Base-by-base conservation (phyloP, 23 red algal genomes). In the Gracilaria domingensis region DNA sequence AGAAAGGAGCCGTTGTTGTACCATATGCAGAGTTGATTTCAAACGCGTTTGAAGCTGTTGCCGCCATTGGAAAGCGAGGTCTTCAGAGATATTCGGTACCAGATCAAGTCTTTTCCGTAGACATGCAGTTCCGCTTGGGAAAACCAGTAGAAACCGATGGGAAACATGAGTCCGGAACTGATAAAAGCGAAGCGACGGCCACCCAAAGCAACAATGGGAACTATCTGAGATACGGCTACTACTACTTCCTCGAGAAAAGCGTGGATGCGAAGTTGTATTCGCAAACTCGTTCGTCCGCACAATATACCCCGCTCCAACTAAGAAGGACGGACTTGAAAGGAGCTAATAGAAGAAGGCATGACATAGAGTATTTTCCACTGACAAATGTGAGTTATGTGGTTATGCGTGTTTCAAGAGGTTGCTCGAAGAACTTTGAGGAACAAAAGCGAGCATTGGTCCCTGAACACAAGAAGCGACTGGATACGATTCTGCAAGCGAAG, bases 311-410 rank as follows among this genome's bases (percentile, higher is more conserved):
- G 6, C 64, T 90, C 25, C 34, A 69, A 54, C 53, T 90, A 17
- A 66, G 55, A 70, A 69, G 87, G 30, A 62, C 57, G 8, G 74
- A 80, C 48, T 39, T 39, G 35, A 34, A 23, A 59, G 45, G 39
- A 14, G 48, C n/a, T 16, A 0, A 36, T 12, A 11, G 29, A 25
- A 18, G 24, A 9, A 60, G 71, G 81, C 57, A 80, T 66, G 75
- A 90, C 23, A 21, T 62, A 26, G 42, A 80, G 48, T 90, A 30
- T 21, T 81, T 90, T 55, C 75, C 87, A 4, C 29, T 90, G 12
- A 90, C 87, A 3, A 74, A 74, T 42, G 87, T 80, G 73, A 90
- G 87, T 44, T 90, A 90, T 45, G 71, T 90, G 51, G 87, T 65
- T 0, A 80, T 90, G 50, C 51, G 49, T n/a, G 87, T 90, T 50